These are phyloP conservation scores for Ilyonectria destructans DNA, from an alignment of 2,329 filamentous ascomycete genomes.

Conservation along the genomic window DNA sequence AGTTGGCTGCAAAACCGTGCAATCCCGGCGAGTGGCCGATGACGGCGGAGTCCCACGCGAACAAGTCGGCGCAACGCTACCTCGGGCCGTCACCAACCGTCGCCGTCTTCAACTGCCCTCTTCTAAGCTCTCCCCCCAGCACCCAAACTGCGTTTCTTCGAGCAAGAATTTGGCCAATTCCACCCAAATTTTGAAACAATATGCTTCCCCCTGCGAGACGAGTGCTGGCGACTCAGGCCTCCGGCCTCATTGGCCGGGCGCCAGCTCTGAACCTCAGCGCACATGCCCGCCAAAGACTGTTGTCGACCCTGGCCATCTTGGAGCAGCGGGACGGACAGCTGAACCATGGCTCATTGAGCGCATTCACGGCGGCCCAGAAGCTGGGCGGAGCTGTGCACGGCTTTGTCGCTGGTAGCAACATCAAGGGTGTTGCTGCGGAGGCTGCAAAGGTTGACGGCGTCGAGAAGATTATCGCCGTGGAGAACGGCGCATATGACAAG, in stretches of 20 bases:
- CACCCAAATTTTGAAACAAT: conserved; percentile 30
- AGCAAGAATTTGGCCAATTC: conserved; percentile 37
- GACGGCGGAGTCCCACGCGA: conserved; percentile 41
- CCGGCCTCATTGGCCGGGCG: conserved; percentile 48
- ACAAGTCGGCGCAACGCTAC: conserved; percentile 44
- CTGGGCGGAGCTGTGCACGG: conserved; percentile 89
- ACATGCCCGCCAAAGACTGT: conserved; percentile 65
- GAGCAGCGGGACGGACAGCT: conserved; percentile 95
- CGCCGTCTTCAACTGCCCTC: conserved; percentile 39
- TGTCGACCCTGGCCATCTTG: conserved; percentile 91
- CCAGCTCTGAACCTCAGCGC: conserved; percentile 48
- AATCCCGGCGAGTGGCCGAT: conserved; percentile 50
- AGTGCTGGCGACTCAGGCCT: conserved; percentile 47
- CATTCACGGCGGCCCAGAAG: conserved; percentile 88
- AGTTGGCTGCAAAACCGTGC: conserved; percentile 37
- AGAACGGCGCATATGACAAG: conserved; percentile 94
- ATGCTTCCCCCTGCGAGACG: conserved; percentile 55
- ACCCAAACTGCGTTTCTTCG: conserved; percentile 28
- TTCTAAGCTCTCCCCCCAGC: conserved; percentile 23
- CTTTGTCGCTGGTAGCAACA: conserved; percentile 87
- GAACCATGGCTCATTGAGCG: conserved; percentile 85
- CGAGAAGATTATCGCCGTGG: conserved; percentile 91
- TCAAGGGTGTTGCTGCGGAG: conserved; percentile 83
- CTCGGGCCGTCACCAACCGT: conserved; percentile 60
- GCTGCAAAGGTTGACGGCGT: conserved; percentile 91